Evolutionary conservation across 2,329 filamentous ascomycete genomes (phyloP), one percentile per base, ranked within the genome.

Genomic region (Samsoniella hepiali): DNA sequence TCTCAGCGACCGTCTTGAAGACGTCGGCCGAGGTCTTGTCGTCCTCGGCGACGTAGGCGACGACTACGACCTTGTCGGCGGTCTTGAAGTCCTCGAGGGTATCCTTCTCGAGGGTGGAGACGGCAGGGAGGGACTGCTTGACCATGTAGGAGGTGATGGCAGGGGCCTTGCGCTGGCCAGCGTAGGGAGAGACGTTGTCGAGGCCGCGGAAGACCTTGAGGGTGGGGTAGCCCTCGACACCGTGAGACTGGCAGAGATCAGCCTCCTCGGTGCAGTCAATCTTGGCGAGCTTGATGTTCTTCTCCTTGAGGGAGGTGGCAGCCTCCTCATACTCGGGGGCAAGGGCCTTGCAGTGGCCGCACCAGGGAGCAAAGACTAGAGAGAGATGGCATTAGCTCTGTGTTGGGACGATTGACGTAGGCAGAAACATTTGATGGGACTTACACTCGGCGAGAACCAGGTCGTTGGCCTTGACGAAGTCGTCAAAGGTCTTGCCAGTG

Each of bases 331-430:
- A 96, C 80, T 95, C 91, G 75, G 91, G 91, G 67, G 91, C 95
- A 69, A 99, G 91, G 65, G 94, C 94, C 85, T 99, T 98, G 90
- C 94, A 98, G 85, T 98, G 94, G 69, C 93, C 94, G 72, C 91
- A 96, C 93, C 94, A 96, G 71, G 94, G 93, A 69, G 94, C 94
- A 77, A 91, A 97, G 87, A 97, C 90, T 92, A 40, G 38, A 40
- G 67, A 40, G 67, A 7, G 55, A 6, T 3, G 36, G 62, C 51
- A 45, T 47, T 51, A 54, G 73, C 84, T 73, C 84, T 9, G 78
- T 64, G 54, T 64, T 42, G 15, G 29, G 49, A 9, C 29, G 60
- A 49, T 70, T 67, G 13, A 40, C 57, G 47, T 49, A 3, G n/a
- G 17, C 13, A 44, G 62, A 13, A 17, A 38, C 54, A 47, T 31